Percentiles rank a stretch among this genome's conserved stretches.
phyloP scores from a whole-genome alignment of 371 early-diverging fungal species.

The Dinochytrium kinnereticum region DNA sequence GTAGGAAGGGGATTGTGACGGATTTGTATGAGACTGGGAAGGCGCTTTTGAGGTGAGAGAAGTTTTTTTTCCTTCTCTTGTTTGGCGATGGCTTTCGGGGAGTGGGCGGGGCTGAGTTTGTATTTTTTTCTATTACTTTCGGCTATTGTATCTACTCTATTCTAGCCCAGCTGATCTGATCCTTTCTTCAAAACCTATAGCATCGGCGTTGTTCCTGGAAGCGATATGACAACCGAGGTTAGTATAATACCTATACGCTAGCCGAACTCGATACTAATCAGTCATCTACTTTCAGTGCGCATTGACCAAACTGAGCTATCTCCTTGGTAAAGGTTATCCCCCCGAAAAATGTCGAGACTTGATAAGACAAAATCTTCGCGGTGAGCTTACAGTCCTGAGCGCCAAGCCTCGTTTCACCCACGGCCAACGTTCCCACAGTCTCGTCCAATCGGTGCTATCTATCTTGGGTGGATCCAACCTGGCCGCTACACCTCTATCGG shows the following conservation, averaged over 20 bases:
- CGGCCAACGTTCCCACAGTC: constrained; percentile 32
- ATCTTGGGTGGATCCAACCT: constrained; percentile 32
- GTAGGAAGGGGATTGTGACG: constrained; percentile 84
- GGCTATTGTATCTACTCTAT: neutral
- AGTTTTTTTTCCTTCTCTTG: neutral
- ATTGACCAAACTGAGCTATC: constrained; percentile 90
- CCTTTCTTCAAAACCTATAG: constrained; percentile 7
- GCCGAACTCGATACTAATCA: neutral
- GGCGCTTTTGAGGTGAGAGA: constrained; percentile 65
- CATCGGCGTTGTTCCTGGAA: constrained; percentile 91
- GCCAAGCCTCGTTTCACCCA: constrained; percentile 60
- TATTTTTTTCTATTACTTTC: too few relatives aligned
- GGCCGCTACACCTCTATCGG: neutral
- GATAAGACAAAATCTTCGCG: constrained; percentile 86
- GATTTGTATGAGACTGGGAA: constrained; percentile 92
- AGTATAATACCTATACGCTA: neutral
- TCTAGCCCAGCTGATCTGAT: neutral
- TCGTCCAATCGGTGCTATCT: constrained; percentile 36
- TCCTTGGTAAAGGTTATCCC: constrained; percentile 71
- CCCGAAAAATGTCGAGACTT: constrained; percentile 79
- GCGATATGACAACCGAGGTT: constrained; percentile 96
- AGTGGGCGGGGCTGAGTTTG: too few relatives aligned
- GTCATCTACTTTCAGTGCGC: constrained; percentile 79
- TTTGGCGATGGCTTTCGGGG: too few relatives aligned
- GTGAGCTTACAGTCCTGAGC: constrained; percentile 83